Conservation (phyloP, 169 alveolate genomes). For the Plasmodium falciparum region DNA sequence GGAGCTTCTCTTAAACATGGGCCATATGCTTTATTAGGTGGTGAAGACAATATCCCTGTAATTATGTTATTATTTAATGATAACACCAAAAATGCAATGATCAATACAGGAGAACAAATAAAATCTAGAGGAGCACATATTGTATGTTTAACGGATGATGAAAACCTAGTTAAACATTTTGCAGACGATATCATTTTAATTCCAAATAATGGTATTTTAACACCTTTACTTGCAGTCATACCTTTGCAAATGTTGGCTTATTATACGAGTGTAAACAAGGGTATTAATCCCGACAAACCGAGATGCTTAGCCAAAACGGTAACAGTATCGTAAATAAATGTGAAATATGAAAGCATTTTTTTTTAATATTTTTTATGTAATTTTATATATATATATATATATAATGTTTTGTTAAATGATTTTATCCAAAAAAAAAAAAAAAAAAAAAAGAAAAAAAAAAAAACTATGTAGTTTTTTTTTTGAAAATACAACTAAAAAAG, state of each 20-base stretch:
- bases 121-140: slow-evolving; percentile 95
- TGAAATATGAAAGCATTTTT: not conserved
- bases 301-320: slow-evolving; percentile 91
- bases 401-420: not conserved
- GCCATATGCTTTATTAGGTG: slow-evolving; percentile 94
- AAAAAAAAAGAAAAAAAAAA: not conserved
- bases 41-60: slow-evolving; percentile 88
- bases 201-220: slow-evolving; percentile 87
- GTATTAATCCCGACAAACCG: slow-evolving; percentile 90
- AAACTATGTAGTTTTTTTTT: not conserved
- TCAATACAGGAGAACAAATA: slow-evolving; percentile 93
- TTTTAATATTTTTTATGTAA: not conserved
- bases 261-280: slow-evolving; percentile 83
- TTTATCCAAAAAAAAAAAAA: not conserved
- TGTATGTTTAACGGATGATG: slow-evolving; percentile 92
- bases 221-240: slow-evolving; percentile 89
- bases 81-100: slow-evolving; percentile 89
- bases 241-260: slow-evolving; percentile 91
- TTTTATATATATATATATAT: not conserved
- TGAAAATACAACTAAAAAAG: too few species aligned
- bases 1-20: slow-evolving; percentile 98
- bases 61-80: slow-evolving; percentile 93
- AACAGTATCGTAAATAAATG: slow-evolving; percentile 75
- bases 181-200: slow-evolving; percentile 88
- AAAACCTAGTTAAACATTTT: slow-evolving; percentile 83